Conservation (phyloP, 352 stramenopile genomes). For the Pythium brassicae region DNA sequence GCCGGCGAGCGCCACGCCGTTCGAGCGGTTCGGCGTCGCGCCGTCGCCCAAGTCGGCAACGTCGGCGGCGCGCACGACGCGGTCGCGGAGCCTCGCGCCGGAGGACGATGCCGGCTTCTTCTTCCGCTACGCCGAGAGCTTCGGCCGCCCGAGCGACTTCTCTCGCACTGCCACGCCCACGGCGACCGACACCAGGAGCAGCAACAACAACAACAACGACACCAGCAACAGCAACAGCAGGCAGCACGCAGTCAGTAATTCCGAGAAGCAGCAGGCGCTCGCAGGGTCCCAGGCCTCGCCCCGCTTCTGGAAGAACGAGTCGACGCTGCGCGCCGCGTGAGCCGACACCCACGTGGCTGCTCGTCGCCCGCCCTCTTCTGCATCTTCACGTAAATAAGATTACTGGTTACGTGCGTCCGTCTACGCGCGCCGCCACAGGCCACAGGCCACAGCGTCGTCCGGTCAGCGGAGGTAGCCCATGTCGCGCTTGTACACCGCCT, state of each 20-base stretch:
- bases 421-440: too few relatives aligned
- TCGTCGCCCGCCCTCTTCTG: too few relatives aligned
- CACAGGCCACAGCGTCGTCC: too few relatives aligned
- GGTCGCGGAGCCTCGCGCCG: constrained; percentile 7
- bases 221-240: not conserved
- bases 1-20: constrained; percentile 14
- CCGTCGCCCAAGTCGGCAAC: constrained; percentile 11
- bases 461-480: constrained; percentile 70
- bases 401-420: too few relatives aligned
- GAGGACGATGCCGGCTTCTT: constrained; percentile 8
- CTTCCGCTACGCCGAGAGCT: constrained; percentile 8
- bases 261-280: constrained; percentile 5
- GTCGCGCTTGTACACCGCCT: constrained; percentile 75
- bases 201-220: not conserved
- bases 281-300: not conserved
- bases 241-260: constrained; percentile 10
- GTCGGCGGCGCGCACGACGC: not conserved
- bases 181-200: not conserved
- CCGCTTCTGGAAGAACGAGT: constrained; percentile 13
- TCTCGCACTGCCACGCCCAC: not conserved
- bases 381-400: too few relatives aligned
- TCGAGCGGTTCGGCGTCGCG: constrained; percentile 32
- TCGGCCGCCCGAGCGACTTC: not conserved
- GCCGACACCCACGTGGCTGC: not conserved
- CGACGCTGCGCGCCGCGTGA: constrained; percentile 9